A percentile compares a stretch with the other conserved stretches of the same genome.
Conservation (phyloP, 345 rosid species). For the Luvunga scandens region DNA sequence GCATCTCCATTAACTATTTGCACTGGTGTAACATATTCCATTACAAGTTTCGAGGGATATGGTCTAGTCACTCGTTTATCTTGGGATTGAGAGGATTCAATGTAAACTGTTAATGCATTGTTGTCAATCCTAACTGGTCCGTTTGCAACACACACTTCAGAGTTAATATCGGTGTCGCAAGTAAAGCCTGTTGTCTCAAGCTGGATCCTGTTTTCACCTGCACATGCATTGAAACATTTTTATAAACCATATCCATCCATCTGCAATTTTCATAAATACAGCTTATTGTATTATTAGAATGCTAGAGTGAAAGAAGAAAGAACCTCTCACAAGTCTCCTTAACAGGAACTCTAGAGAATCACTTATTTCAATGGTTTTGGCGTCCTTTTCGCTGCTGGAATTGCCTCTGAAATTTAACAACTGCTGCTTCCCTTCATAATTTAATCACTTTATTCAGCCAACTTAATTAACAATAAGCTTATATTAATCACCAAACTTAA, state of each 20-base stretch:
- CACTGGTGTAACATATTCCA: conserved; percentile 22
- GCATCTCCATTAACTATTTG: conserved; percentile 23
- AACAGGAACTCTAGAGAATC: conserved; percentile 1
- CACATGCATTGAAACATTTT: neutral
- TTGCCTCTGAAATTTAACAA: conserved; percentile 1
- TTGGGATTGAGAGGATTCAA: conserved; percentile 19
- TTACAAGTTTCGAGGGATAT: conserved; percentile 20
- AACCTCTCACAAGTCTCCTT: conserved; percentile 29
- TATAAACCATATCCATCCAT: too few relatives aligned
- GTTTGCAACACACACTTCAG: conserved; percentile 26
- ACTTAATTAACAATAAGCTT: neutral
- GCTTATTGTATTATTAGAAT: neutral
- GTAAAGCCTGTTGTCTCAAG: conserved; percentile 29
- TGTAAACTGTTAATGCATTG: conserved; percentile 18
- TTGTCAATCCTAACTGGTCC: conserved; percentile 27
- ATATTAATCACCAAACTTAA: neutral
- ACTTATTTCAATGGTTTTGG: neutral
- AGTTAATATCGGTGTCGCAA: conserved; percentile 26
- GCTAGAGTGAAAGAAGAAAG: neutral
- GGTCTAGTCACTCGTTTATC: conserved; percentile 20
- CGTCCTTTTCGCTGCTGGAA: neutral
- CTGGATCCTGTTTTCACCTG: conserved; percentile 33
- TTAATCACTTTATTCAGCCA: neutral
- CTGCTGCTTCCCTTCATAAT: conserved; percentile 13
- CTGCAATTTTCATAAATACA: neutral